Evolutionary conservation across 176 grass and related monocot species (phyloP), one percentile per base, ranked within the genome.

Genomic region (Phyllostachys edulis): DNA sequence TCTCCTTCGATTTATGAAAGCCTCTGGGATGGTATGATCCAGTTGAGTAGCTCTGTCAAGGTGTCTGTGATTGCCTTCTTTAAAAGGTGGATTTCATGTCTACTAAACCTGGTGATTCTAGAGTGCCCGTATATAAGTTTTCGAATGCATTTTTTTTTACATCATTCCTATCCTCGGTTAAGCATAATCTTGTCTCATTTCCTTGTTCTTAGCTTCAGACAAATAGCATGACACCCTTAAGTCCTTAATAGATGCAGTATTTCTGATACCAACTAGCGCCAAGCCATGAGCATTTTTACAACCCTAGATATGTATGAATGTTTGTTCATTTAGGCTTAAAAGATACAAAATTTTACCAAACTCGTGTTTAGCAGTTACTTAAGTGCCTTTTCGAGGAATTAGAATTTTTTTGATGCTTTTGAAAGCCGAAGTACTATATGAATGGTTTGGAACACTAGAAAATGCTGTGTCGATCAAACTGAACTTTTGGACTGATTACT

Each of bases 61-160:
- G 64, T 69, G 47, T 68, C 50, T 39, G 49, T 55, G 49, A 15
- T 39, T 15, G 64, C 78, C 47, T 81, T 80, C 64, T 80, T 81
- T 9, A 81, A 40, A 69, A 69, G 78, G 64, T 81, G 9, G 18
- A 67, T 72, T 49, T 72, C 44, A 17, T 72, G 42, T 72, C 7
- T 72, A 49, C 69, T 49, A 24, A 72, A 12, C 23, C 20, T 72
- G 41, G 17, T 72, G 13, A 15, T 72, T 49, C 41, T 49, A 14
- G 23, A 72, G 21, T 8, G 6, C 13, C 42, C 2, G 2, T 16
- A 45, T 49, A 26, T 45, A 39, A 27, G 69, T 11, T 49, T 49
- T 72, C 2, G 1, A 12, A 13, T 69, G 67, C 20, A 44, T 42
- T 69, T 42, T 69, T 42, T 23, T 42, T 69, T 13, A 69, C 67